Evolutionary conservation across 345 rosid species (phyloP).

Genomic region (Pugionium cornutum): DNA sequence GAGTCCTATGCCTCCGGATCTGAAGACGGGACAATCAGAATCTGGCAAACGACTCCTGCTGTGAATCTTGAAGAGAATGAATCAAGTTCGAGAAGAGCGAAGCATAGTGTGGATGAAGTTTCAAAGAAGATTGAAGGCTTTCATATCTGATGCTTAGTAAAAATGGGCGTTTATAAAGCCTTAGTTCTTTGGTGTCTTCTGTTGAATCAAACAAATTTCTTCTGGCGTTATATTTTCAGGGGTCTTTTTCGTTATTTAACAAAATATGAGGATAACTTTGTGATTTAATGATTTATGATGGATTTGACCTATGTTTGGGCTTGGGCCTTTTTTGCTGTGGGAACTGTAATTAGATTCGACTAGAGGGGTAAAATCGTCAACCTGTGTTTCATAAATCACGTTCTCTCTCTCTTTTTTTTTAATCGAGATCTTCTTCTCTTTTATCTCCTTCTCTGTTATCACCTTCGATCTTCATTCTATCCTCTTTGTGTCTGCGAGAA

Average conservation of each 20-base stretch:
- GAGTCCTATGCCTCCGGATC: constrained; percentile 78
- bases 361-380: constrained; percentile 23
- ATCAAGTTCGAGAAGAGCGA: constrained; percentile 34
- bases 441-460: background rate
- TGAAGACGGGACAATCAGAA: constrained; percentile 34
- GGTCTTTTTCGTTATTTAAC: background rate
- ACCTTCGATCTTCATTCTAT: too few relatives aligned
- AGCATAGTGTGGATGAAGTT: constrained; percentile 41
- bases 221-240: background rate
- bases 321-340: background rate
- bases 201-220: background rate
- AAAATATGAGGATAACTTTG: background rate
- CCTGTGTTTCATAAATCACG: background rate
- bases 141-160: constrained; percentile 2
- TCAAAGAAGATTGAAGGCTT: constrained; percentile 43
- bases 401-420: background rate
- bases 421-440: background rate
- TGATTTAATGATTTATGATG: background rate
- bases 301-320: constrained; percentile 4
- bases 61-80: constrained; percentile 39
- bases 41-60: constrained; percentile 51
- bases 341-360: too few relatives aligned
- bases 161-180: too few relatives aligned
- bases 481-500: too few relatives aligned
- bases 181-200: background rate